Evolutionary conservation across 352 stramenopile species (phyloP), one percentile per base, ranked within the genome.

Genomic region (Aphanomyces cochlioides): DNA sequence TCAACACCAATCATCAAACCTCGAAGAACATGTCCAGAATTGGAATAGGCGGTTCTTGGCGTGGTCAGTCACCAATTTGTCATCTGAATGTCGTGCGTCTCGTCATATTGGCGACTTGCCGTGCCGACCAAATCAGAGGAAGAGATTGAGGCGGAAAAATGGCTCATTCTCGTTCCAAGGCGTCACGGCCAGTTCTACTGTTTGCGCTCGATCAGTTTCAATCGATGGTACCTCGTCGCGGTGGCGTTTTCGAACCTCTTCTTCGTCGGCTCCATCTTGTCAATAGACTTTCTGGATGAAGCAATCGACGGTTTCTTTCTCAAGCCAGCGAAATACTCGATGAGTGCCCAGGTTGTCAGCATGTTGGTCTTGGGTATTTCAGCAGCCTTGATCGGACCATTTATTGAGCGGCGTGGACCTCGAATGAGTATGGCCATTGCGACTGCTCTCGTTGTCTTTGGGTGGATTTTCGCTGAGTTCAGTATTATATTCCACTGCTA

Each of bases 371-470:
- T 68, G n/a, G 43, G 21, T 10, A 1, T 68, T n/a, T n/a, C 39
- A 36, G 38, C 47, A 4, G 63, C 63, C 10, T 8, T 69, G 5
- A 12, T 60, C 7, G 63, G 63, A 4, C 63, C 63, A 3, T 17
- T 69, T 4, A 13, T 69, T 13, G 63, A 69, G 63, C 63, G 63
- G 1, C 28, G 4, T 15, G 63, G 63, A 2, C 63, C 63, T 5
- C 63, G 50, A 4, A 7, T 8, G 3, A 56, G 40, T 15, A 69
- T 69, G 63, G 36, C n/a, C 8, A 13, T 40, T 5, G 45, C 43
- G 4, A 40, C 45, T 15, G 43, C 59, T 15, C 34, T 58, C 8
- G 17, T 64, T 12, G 38, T 47, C 15, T 2, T 15, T 64, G 63
- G 63, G 13, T 40, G 57, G 5, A 6, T 41, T 21, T 7, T 69